A percentile compares a stretch with the other conserved stretches of the same genome.
These are phyloP conservation scores for Ogataea trehalophila DNA, from an alignment of 805 yeast species.

Conservation along the genomic window DNA sequence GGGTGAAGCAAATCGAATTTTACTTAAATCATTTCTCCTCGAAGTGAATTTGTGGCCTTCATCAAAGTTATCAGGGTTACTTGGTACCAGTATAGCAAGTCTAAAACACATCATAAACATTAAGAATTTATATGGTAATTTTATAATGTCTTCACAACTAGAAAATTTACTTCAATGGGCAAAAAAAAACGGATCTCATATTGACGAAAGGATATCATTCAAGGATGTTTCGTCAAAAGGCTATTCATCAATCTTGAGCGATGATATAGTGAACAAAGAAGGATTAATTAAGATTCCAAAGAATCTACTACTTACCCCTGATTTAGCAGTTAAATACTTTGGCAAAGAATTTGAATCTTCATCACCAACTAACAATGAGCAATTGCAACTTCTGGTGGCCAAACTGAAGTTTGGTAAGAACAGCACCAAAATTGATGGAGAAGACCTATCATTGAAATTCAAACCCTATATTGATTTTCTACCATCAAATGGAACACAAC, in stretches of 20 bases:
- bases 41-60: too few species aligned
- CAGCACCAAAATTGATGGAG: constrained; percentile 11
- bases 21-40: too few species aligned
- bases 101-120: too few species aligned
- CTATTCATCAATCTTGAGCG: constrained; percentile 27
- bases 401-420: constrained; percentile 36
- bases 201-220: constrained; percentile 34
- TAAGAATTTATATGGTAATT: too few species aligned
- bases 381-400: constrained; percentile 36
- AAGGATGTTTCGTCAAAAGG: constrained; percentile 27
- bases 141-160: constrained; percentile 1
- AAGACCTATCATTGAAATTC: constrained; percentile 24
- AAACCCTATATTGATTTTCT: constrained; percentile 44
- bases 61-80: too few species aligned
- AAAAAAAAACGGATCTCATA: constrained; percentile 31
- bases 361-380: constrained; percentile 25
- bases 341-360: constrained; percentile 4
- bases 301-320: constrained; percentile 33
- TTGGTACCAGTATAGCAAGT: too few species aligned
- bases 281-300: constrained; percentile 35
- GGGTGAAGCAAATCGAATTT: too few species aligned
- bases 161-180: constrained; percentile 30
- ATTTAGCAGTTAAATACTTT: constrained; percentile 30
- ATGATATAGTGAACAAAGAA: constrained; percentile 6
- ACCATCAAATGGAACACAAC: constrained; percentile 36